Conservation (phyloP, 1,284 basidiomycete species). For the Taiwanofungus camphoratus region DNA sequence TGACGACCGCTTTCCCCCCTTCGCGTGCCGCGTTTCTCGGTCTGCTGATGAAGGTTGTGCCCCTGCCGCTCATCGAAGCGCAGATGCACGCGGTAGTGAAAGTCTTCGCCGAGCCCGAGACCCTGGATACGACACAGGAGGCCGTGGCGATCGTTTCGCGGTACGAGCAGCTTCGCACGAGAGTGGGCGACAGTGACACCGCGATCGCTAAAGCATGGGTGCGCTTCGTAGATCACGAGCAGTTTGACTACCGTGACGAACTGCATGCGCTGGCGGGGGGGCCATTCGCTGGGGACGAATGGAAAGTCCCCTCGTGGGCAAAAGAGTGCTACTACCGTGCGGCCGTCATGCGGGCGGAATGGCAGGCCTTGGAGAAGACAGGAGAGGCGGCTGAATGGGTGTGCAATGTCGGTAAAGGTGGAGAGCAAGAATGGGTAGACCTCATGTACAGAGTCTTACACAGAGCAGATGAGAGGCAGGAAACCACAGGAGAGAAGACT, state of each 20-base stretch:
- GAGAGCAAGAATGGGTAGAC: constrained; percentile 56
- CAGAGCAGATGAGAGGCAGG: constrained; percentile 28
- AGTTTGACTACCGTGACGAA: constrained; percentile 64
- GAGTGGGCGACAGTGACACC: constrained; percentile 16
- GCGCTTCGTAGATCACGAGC: constrained; percentile 42
- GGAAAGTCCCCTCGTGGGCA: constrained; percentile 49
- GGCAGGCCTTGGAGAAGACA: constrained; percentile 50
- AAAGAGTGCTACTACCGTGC: constrained; percentile 50
- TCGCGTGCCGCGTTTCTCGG: constrained; percentile 60
- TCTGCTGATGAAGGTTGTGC: constrained; percentile 48
- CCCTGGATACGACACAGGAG: constrained; percentile 45
- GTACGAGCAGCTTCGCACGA: constrained; percentile 35
- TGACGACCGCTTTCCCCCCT: constrained; percentile 42
- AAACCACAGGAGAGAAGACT: no score
- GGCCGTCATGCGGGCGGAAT: constrained; percentile 42
- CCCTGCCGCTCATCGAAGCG: constrained; percentile 62
- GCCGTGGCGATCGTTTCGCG: constrained; percentile 41
- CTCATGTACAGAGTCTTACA: constrained; percentile 45
- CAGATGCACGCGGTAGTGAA: constrained; percentile 56
- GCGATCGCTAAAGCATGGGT: constrained; percentile 52
- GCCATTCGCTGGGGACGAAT: constrained; percentile 27
- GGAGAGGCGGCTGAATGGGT: constrained; percentile 58
- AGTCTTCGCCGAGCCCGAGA: constrained; percentile 44
- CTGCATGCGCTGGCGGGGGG: constrained; percentile 43
- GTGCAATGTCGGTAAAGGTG: constrained; percentile 49